Evolutionary conservation across 208 protist genomes (phyloP), one percentile per base, ranked within the genome.

Genomic region (Leishmania aethiopica): DNA sequence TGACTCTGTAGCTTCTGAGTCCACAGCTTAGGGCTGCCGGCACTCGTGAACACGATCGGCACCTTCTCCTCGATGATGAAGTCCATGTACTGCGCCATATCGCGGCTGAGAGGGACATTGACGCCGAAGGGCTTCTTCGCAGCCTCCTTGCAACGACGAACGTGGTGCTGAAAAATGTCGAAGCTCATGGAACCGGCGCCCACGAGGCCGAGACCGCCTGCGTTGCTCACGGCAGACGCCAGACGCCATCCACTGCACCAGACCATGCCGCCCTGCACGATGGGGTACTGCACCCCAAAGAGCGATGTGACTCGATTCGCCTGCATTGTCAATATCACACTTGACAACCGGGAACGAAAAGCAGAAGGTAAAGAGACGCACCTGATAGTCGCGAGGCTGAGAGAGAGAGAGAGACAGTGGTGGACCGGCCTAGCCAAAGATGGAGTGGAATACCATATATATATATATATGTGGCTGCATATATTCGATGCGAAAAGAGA

Each of bases 11-110:
- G 84, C 78, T 87, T 88, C 83, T 91, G 78, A 60, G 95, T 95
- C 79, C 80, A 94, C 75, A 92, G 42, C 79, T 92, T 91, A 11
- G 94, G 93, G 86, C 91, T 96, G 15, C 92, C 94, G 0, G 93
- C 94, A 51, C 92, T 94, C n/a, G 94, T 97, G 85, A 96, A 96
- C 51, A 97, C 94, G 69, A 97, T 83, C 8, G 93, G 90, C 22
- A 97, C 86, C 67, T 94, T 94, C 82, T 97, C 87, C 64, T 96
- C 92, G n/a, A 97, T 86, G 69, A 97, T 77, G 79, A 86, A 87
- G 17, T 91, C 75, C 49, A 94, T 91, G 83, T 90, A 90, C 49
- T 74, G 75, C 32, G 80, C 57, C 40, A 89, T 86, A 42, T 93
- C 86, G 3, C 75, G 51, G 53, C n/a, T 77, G 32, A 94, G 86